A percentile compares a stretch with the other conserved stretches of the same genome.
These are phyloP conservation scores for Talaromyces thailandensis DNA, from an alignment of 495 filamentous ascomycete species.

Conservation along the genomic window DNA sequence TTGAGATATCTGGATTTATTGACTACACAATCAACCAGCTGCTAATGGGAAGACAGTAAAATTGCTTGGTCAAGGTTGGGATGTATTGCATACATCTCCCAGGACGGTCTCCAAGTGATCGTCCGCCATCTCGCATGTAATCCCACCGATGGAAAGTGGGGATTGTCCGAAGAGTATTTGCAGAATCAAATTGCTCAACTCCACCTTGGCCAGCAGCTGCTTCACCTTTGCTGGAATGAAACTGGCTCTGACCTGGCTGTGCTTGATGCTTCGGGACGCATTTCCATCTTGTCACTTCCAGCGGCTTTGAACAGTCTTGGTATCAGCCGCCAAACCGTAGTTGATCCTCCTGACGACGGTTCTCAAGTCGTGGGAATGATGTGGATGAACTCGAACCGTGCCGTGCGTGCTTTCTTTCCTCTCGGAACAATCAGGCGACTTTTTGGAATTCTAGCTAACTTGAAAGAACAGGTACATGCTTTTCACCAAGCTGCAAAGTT, in stretches of 20 bases:
- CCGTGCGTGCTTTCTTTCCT: constrained; percentile 25
- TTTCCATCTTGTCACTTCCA: constrained; percentile 55
- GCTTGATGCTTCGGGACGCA: constrained; percentile 62
- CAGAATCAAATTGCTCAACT: constrained; percentile 26
- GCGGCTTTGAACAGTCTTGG: constrained; percentile 60
- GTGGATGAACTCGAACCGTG: constrained; percentile 63
- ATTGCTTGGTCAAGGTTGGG: constrained; percentile 87
- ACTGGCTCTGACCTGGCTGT: constrained; percentile 65
- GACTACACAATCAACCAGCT: background rate
- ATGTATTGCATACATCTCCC: constrained; percentile 72
- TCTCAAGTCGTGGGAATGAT: constrained; percentile 71
- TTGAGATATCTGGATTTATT: constrained; percentile 7
- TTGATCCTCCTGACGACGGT: constrained; percentile 60
- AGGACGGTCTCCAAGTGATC: constrained; percentile 58
- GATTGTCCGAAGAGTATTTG: constrained; percentile 53
- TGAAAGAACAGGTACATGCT: constrained; percentile 33
- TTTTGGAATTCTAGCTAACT: background rate
- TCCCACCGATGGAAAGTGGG: constrained; percentile 65
- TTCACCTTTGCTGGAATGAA: constrained; percentile 77
- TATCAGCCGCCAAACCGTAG: constrained; percentile 40
- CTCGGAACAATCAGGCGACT: background rate
- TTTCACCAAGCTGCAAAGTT: constrained; percentile 43
- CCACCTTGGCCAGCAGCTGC: constrained; percentile 42
- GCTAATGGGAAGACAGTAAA: constrained; percentile 41
- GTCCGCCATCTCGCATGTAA: constrained; percentile 63